Evolutionary conservation across 2,329 filamentous ascomycete genomes (phyloP), one percentile per base, ranked within the genome.

Genomic region (Beauveria australis): DNA sequence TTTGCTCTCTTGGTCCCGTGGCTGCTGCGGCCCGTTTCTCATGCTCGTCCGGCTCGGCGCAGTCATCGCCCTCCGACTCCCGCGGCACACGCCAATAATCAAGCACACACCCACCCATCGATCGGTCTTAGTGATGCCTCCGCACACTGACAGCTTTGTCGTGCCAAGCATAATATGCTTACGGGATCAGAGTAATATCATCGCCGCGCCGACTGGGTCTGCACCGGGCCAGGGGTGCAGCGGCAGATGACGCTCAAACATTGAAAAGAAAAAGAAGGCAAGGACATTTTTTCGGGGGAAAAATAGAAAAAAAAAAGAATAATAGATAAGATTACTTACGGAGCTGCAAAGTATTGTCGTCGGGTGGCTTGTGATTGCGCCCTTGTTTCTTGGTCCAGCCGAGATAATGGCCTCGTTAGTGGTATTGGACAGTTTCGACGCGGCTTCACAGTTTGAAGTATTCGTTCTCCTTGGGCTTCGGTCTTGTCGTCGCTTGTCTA

Each of bases 161-260:
- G 37, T 43, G 48, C 48, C 47, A 53, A 59, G 47, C 57, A 59
- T 59, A 59, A 59, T 59, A 59, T 53, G 57, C 57, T 59, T 52
- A 59, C 57, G 48, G 57, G 28, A 51, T 2, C 46, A 59, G 57
- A 53, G 57, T 59, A 59, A 59, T 59, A 59, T 37, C 55, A 18
- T 26, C 0, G 22, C 24, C 37, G 26, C 9, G 24, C 53, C 33
- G 16, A 6, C n/a, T 54, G 52, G 19, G 51, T 41, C 48, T 52
- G 28, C 24, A 26, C 47, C 14, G n/a, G 24, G 12, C 26, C 6
- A 18, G 47, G 28, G 37, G 33, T 33, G 48, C 14, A 9, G 33
- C 14, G 22, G 7, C 12, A 22, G 41, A 19, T 57, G 30, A 26
- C 44, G 18, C 8, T 6, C 22, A 12, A 24, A 19, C 30, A 57